Conservation (phyloP, 177 flowering plant genomes). For the Vitis hybrid region DNA sequence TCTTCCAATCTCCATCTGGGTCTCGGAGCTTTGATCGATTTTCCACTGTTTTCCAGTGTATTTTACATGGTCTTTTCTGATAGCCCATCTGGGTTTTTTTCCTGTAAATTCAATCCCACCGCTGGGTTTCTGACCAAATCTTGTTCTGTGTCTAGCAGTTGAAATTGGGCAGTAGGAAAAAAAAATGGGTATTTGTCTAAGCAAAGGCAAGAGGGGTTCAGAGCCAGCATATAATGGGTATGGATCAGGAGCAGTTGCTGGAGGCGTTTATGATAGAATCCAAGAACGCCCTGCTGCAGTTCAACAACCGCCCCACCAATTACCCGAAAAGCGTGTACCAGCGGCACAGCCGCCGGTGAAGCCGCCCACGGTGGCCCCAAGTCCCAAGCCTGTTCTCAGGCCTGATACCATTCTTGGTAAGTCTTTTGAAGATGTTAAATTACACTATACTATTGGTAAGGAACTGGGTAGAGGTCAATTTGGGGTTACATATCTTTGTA, state of each 20-base stretch:
- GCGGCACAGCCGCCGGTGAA: slow-evolving; percentile 21
- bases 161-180: not conserved
- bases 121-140: slow-evolving; percentile 7
- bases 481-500: slow-evolving; percentile 92
- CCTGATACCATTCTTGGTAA: slow-evolving; percentile 73
- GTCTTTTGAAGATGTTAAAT: slow-evolving; percentile 66
- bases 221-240: slow-evolving; percentile 29
- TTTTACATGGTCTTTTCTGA: too few species aligned
- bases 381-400: slow-evolving; percentile 35
- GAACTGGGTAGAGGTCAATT: slow-evolving; percentile 96
- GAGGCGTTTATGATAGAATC: slow-evolving; percentile 20
- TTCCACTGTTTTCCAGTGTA: too few species aligned
- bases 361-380: slow-evolving; percentile 25
- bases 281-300: slow-evolving; percentile 22
- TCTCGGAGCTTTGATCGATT: not conserved
- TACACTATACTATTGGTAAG: slow-evolving; percentile 56
- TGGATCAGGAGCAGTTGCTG: slow-evolving; percentile 19
- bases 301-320: slow-evolving; percentile 27
- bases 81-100: not conserved
- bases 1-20: not conserved
- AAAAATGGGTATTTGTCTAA: slow-evolving; percentile 56
- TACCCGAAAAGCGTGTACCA: slow-evolving; percentile 23
- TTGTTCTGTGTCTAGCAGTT: slow-evolving; percentile 3
- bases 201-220: slow-evolving; percentile 33
- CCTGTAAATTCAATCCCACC: not conserved